A percentile compares a stretch with the other conserved stretches of the same genome.
Evolutionary conservation across 805 yeast genomes (phyloP).

Genomic region (Candida verbasci): DNA sequence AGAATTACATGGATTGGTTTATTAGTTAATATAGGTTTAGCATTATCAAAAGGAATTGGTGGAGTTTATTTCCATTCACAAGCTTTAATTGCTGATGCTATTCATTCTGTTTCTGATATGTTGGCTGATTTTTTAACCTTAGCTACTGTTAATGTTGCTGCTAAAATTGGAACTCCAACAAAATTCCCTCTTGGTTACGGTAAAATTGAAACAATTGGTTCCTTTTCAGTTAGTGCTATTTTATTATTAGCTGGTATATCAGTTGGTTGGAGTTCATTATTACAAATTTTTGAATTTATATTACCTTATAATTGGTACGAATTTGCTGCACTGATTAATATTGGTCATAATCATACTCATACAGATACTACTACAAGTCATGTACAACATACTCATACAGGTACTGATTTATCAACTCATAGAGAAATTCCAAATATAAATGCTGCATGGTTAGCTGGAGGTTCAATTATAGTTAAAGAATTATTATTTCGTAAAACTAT

Average conservation of each 20-base stretch:
- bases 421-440: slow-evolving; percentile 53
- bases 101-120: slow-evolving; percentile 88
- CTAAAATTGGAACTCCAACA: slow-evolving; percentile 51
- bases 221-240: slow-evolving; percentile 80
- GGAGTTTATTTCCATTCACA: slow-evolving; percentile 93
- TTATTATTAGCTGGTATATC: slow-evolving; percentile 83
- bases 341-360: slow-evolving; percentile 54
- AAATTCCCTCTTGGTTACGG: slow-evolving; percentile 87
- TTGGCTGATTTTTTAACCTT: slow-evolving; percentile 86
- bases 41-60: slow-evolving; percentile 79
- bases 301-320: slow-evolving; percentile 62
- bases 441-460: slow-evolving; percentile 96
- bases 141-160: slow-evolving; percentile 78
- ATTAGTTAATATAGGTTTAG: slow-evolving; percentile 79
- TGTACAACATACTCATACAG: slow-evolving; percentile 21
- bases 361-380: slow-evolving; percentile 9
- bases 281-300: slow-evolving; percentile 61
- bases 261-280: slow-evolving; percentile 82
- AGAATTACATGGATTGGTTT: slow-evolving; percentile 92
- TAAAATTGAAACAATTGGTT: slow-evolving; percentile 87
- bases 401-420: slow-evolving; percentile 13
- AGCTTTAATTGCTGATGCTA: slow-evolving; percentile 89
- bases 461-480: slow-evolving; percentile 82
- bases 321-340: slow-evolving; percentile 42
- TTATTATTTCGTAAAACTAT: slow-evolving; percentile 81